Conservation (phyloP, 2,329 filamentous ascomycete species). For the Corniculantispora saksenae region DNA sequence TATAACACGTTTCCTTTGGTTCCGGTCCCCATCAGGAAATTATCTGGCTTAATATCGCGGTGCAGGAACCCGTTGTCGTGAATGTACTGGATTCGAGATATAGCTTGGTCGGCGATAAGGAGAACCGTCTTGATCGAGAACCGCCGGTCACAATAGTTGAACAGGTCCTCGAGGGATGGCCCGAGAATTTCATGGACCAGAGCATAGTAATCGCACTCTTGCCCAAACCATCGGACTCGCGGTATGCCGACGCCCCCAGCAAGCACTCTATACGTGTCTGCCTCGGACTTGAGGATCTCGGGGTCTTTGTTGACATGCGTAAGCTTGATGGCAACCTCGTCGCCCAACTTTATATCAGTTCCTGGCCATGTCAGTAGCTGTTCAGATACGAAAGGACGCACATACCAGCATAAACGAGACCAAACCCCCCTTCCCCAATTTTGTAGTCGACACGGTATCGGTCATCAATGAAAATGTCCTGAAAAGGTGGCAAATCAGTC, state of each 20-base stretch:
- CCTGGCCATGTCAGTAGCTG: too few species aligned
- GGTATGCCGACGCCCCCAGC: slow-evolving; percentile 65
- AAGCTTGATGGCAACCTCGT: too few species aligned
- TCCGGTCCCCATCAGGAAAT: slow-evolving; percentile 92
- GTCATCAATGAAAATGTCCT: too few species aligned
- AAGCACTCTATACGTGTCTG: slow-evolving; percentile 85
- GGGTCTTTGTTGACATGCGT: too few species aligned
- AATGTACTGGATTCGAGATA: slow-evolving; percentile 88
- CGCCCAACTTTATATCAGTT: too few species aligned
- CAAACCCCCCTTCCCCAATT: slow-evolving; percentile 97
- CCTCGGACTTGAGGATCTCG: too few species aligned
- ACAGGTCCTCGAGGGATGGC: slow-evolving; percentile 92
- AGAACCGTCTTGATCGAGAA: slow-evolving; percentile 98
- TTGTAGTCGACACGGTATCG: slow-evolving; percentile 99
- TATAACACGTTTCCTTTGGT: slow-evolving; percentile 95
- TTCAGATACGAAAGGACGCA: too few species aligned
- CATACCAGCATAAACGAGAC: too few species aligned
- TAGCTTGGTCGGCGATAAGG: slow-evolving; percentile 99
- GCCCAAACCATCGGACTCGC: slow-evolving; percentile 99
- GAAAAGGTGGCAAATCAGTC: too few species aligned
- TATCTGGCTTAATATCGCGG: slow-evolving; percentile 98
- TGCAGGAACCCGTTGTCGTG: slow-evolving; percentile 99
- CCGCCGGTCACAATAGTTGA: slow-evolving; percentile 93
- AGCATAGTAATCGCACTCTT: slow-evolving; percentile 98
- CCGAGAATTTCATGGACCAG: slow-evolving; percentile 96